Evolutionary conservation across 192 early-diverging fungal genomes (phyloP), one percentile per base, ranked within the genome.

Genomic region (Coemansia sp.): DNA sequence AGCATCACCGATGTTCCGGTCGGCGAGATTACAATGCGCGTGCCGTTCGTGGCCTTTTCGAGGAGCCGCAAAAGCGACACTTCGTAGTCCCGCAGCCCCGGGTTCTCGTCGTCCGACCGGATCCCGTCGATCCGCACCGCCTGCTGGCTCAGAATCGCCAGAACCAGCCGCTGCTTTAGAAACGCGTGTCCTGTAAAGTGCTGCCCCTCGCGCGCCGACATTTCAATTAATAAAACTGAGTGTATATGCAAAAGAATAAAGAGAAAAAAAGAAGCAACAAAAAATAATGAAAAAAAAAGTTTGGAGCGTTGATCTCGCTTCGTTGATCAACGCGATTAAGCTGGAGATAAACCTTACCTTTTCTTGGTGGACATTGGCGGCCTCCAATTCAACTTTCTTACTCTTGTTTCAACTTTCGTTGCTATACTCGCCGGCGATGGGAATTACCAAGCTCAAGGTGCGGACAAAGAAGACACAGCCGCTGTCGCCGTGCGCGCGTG

Each of bases 31-130:
- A 94, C 93, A n/a, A 98, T 88, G 10, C 80, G 81, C 14, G 88
- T 87, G 21, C 95, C 97, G 78, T 99, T 98, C 30, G 95, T 95
- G 6, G 90, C 82, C 63, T 94, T 91, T 68, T 99, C 95, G 44
- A 99, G 67, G 49, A 99, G 82, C 29, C 93, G 81, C 33, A 99
- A 81, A 60, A 99, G 94, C 18, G 81, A 85, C 18, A 89, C 85
- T 73, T 99, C 97, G 63, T 87, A 97, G 83, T 99, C 95, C 71
- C 81, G 69, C 9, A 98, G 81, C 44, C 95, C 95, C 18, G 94
- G 92, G 75, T 90, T 84, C 50, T 88, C 85, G 63, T 93, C 91
- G 60, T 93, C 85, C 9, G 88, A 67, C 23, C 97, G 86, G 74
- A 99, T 97, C 65, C 89, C 86, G 60, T 93, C 89, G 67, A 99